A percentile compares a stretch with the other conserved stretches of the same genome.
These are phyloP conservation scores for Diaporthe aspalathi DNA, from an alignment of 2,329 filamentous ascomycete species.

Conservation along the genomic window DNA sequence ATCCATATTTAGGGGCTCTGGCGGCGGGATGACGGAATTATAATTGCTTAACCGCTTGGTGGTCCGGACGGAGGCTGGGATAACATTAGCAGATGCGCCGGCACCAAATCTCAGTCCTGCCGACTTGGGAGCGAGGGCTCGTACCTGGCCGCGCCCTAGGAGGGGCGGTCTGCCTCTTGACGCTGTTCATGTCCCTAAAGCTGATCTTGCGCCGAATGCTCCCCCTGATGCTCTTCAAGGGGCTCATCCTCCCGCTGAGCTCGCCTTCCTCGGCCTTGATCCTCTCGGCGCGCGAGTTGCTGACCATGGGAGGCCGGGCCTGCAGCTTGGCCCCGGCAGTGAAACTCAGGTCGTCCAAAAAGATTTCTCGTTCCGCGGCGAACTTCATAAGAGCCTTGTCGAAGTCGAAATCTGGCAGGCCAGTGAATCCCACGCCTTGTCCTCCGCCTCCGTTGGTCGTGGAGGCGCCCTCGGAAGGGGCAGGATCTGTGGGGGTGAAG, in stretches of 20 bases:
- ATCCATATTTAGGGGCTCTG: conserved; percentile 88
- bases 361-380: conserved; percentile 92
- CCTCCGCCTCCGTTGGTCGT: conserved; percentile 41
- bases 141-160: conserved; percentile 81
- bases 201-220: conserved; percentile 94
- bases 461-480: background rate
- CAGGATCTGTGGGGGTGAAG: conserved; percentile 30
- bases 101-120: background rate
- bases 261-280: conserved; percentile 79
- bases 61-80: conserved; percentile 74
- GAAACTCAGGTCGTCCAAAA: conserved; percentile 91
- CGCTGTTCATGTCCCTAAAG: conserved; percentile 93
- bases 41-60: conserved; percentile 94
- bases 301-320: conserved; percentile 76
- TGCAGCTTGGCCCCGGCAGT: conserved; percentile 84
- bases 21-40: conserved; percentile 95
- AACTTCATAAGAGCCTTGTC: conserved; percentile 95
- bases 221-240: conserved; percentile 74
- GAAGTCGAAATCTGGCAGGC: conserved; percentile 82
- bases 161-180: conserved; percentile 84
- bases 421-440: conserved; percentile 49
- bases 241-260: conserved; percentile 63
- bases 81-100: conserved; percentile 49
- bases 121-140: conserved; percentile 49
- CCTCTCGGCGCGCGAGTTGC: conserved; percentile 83